Percentiles rank a stretch among this genome's conserved stretches.
Conservation (phyloP, 176 grass and related monocot species). For the Oryza meridionalis region DNA sequence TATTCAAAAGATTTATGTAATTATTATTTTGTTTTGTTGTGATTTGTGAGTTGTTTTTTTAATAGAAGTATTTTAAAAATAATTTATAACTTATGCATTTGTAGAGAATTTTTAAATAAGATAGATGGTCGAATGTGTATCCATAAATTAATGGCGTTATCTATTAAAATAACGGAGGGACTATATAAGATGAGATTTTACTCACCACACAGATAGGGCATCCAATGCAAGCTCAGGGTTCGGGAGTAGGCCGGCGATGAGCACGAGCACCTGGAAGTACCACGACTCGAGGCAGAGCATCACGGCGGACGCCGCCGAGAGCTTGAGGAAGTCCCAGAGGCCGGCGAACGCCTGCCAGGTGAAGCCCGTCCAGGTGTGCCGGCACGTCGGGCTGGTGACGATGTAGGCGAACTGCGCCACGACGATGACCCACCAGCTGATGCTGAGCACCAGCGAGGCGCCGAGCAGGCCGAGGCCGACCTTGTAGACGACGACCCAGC, state of each 20-base stretch:
- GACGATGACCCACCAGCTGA: slow-evolving; percentile 53
- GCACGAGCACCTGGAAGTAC: slow-evolving; percentile 73
- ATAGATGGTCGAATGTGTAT: too few relatives aligned
- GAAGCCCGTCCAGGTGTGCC: slow-evolving; percentile 49
- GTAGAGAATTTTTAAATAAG: too few relatives aligned
- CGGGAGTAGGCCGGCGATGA: slow-evolving; percentile 63
- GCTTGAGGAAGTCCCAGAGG: slow-evolving; percentile 47
- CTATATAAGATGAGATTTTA: background rate
- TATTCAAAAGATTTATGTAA: too few relatives aligned
- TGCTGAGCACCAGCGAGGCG: slow-evolving; percentile 57
- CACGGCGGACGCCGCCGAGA: slow-evolving; percentile 48
- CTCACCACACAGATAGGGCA: slow-evolving; percentile 58
- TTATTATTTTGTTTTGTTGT: too few relatives aligned
- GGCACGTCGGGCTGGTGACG: slow-evolving; percentile 34
- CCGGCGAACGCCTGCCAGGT: slow-evolving; percentile 45
- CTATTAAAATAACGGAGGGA: too few relatives aligned
- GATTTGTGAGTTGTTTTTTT: too few relatives aligned
- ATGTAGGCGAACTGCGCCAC: slow-evolving; percentile 51
- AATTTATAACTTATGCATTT: too few relatives aligned
- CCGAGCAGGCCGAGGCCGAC: slow-evolving; percentile 49
- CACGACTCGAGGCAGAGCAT: slow-evolving; percentile 74
- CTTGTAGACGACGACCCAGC: slow-evolving; percentile 59
- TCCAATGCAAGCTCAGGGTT: slow-evolving; percentile 70
- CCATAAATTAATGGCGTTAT: too few relatives aligned
- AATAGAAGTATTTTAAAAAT: too few relatives aligned